A percentile compares a stretch with the other conserved stretches of the same genome.
These are phyloP conservation scores for Epichloe festucae DNA, from an alignment of 2,329 filamentous ascomycete species.

Conservation along the genomic window DNA sequence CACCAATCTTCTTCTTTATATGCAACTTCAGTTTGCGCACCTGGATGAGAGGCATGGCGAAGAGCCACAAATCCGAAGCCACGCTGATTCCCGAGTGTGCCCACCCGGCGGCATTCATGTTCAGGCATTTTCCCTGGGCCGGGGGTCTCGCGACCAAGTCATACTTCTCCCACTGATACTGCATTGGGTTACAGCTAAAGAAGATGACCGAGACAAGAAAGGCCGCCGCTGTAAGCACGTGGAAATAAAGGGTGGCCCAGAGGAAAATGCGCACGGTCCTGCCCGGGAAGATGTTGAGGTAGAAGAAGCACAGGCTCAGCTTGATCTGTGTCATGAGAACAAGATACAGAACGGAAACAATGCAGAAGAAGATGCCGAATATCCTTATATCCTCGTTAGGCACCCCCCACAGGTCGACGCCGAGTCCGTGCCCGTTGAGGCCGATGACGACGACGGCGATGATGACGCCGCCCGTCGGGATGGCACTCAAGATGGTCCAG, in stretches of 20 bases:
- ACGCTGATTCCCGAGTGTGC: background rate
- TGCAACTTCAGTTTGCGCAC: background rate
- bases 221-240: slow-evolving; percentile 13
- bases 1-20: slow-evolving; percentile 4
- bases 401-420: slow-evolving; percentile 5
- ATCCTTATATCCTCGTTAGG: slow-evolving; percentile 6
- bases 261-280: slow-evolving; percentile 17
- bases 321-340: slow-evolving; percentile 24
- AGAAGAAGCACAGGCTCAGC: slow-evolving; percentile 29
- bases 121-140: background rate
- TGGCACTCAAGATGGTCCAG: slow-evolving; percentile 13
- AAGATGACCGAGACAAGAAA: slow-evolving; percentile 19
- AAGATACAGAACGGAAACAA: slow-evolving; percentile 25
- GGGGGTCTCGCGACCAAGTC: background rate
- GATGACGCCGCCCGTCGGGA: slow-evolving; percentile 10
- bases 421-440: slow-evolving; percentile 15
- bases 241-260: slow-evolving; percentile 21
- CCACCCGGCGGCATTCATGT: background rate
- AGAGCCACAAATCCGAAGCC: slow-evolving; percentile 2
- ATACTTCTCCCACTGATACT: slow-evolving; percentile 26
- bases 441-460: slow-evolving; percentile 11
- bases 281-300: slow-evolving; percentile 28
- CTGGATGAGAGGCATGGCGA: slow-evolving; percentile 3
- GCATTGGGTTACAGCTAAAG: slow-evolving; percentile 26
- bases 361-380: slow-evolving; percentile 21